phyloP scores from a whole-genome alignment of 2,329 filamentous ascomycete genomes.

The Thielaviopsis cerberus region DNA sequence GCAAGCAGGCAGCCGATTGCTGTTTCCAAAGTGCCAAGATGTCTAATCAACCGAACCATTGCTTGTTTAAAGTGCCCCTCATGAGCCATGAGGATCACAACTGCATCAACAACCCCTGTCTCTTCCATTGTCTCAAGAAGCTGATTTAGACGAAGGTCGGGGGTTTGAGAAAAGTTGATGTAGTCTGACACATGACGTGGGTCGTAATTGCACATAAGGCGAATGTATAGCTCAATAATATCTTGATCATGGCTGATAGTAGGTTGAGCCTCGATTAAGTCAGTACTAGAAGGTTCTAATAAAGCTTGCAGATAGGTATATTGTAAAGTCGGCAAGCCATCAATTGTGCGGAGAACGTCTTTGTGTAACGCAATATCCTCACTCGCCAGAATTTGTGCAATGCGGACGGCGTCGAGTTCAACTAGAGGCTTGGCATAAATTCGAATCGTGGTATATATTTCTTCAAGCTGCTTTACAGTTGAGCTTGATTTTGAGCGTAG shows the following conservation, averaged over 20 bases:
- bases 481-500: constrained; percentile 46
- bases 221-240: constrained; percentile 69
- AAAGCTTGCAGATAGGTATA: constrained; percentile 61
- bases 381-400: constrained; percentile 47
- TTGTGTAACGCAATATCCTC: constrained; percentile 47
- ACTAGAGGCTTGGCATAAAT: constrained; percentile 48
- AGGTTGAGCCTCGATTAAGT: constrained; percentile 17
- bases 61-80: constrained; percentile 70
- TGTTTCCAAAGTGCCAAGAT: constrained; percentile 62
- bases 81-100: constrained; percentile 73
- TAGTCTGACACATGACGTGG: constrained; percentile 71
- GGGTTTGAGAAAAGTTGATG: constrained; percentile 54
- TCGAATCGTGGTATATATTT: constrained; percentile 49
- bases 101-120: constrained; percentile 78
- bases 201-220: constrained; percentile 77
- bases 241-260: constrained; percentile 28
- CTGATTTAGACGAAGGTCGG: constrained; percentile 59
- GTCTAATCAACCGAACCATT: constrained; percentile 67
- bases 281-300: constrained; percentile 36
- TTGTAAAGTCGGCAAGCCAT: constrained; percentile 44
- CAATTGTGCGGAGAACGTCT: constrained; percentile 42
- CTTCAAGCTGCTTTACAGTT: constrained; percentile 49
- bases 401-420: constrained; percentile 42
- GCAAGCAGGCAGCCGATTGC: constrained; percentile 56
- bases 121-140: constrained; percentile 77